phyloP scores from a whole-genome alignment of 495 filamentous ascomycete genomes.

The Lophiostoma macrostomum region DNA sequence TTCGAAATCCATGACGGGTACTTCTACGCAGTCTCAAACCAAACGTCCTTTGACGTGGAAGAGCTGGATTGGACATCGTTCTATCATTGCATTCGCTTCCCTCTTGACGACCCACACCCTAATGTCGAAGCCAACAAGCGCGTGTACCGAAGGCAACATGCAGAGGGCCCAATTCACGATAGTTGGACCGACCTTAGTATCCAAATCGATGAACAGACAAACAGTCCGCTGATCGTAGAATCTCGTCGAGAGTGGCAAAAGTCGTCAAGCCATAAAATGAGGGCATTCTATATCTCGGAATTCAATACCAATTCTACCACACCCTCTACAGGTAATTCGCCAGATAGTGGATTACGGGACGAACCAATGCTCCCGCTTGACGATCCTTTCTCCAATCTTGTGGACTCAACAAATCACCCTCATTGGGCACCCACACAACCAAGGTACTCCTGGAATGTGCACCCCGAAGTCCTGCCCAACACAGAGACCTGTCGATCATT shows the following conservation, averaged over 20 bases:
- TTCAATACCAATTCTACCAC: constrained; percentile 35
- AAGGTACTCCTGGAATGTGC: constrained; percentile 17
- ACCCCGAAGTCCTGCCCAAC: constrained; percentile 26
- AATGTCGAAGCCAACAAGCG: constrained; percentile 39
- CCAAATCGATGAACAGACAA: constrained; percentile 60
- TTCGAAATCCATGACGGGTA: constrained; percentile 69
- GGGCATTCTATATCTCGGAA: constrained; percentile 66
- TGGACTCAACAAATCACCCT: constrained; percentile 26
- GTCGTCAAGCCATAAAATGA: constrained; percentile 57
- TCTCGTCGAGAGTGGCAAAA: constrained; percentile 67
- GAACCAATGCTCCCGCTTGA: constrained; percentile 3
- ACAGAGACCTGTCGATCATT: constrained; percentile 19
- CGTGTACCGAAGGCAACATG: constrained; percentile 66
- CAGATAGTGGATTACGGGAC: background rate
- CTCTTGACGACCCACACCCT: constrained; percentile 43
- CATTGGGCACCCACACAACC: constrained; percentile 21
- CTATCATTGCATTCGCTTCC: constrained; percentile 66
- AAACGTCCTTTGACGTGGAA: constrained; percentile 59
- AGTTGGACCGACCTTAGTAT: constrained; percentile 69
- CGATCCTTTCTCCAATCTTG: constrained; percentile 13
- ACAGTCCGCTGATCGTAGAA: constrained; percentile 62
- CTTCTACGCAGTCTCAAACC: constrained; percentile 71
- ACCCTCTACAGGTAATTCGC: background rate
- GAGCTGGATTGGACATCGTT: constrained; percentile 68
- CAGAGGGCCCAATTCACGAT: constrained; percentile 74